Evolutionary conservation across 495 filamentous ascomycete genomes (phyloP).

Genomic region (Glutinoglossum americanum): DNA sequence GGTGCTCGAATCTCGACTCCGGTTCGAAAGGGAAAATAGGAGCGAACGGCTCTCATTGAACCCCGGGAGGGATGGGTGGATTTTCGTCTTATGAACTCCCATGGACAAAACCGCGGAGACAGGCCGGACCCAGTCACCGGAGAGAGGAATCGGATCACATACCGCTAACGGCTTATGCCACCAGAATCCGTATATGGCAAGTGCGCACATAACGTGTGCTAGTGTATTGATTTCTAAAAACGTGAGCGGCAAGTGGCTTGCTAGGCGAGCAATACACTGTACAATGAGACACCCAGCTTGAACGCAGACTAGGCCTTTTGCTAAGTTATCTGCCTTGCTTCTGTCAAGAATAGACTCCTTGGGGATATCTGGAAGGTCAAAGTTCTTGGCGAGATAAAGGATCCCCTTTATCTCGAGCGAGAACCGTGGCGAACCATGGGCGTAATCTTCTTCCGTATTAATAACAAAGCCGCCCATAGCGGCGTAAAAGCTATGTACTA

Average conservation of each 20-base stretch:
- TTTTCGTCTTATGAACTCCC: too few relatives aligned
- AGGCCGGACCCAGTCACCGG: not conserved
- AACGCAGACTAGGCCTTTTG: slow-evolving; percentile 2
- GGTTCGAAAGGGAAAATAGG: too few relatives aligned
- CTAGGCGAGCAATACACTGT: not conserved
- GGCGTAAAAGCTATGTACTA: slow-evolving; percentile 5
- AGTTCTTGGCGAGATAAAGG: not conserved
- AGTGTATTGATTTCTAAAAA: slow-evolving; percentile 4
- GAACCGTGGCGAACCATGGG: not conserved
- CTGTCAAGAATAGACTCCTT: not conserved
- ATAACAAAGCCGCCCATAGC: slow-evolving; percentile 8
- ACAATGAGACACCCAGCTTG: slow-evolving; percentile 4
- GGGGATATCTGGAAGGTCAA: not conserved
- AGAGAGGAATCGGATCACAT: not conserved
- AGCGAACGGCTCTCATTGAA: too few relatives aligned
- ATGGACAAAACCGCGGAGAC: not conserved
- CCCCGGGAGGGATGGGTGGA: too few relatives aligned
- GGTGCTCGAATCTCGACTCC: too few relatives aligned
- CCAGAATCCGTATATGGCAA: slow-evolving; percentile 4
- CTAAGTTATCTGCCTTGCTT: slow-evolving; percentile 6
- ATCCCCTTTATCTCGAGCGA: slow-evolving; percentile 2
- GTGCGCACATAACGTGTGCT: slow-evolving; percentile 4
- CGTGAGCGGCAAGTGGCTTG: not conserved
- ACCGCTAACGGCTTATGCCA: slow-evolving; percentile 3
- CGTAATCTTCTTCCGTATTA: not conserved